phyloP scores from a whole-genome alignment of 108 stramenopile genomes.

The Seminavis robusta region DNA sequence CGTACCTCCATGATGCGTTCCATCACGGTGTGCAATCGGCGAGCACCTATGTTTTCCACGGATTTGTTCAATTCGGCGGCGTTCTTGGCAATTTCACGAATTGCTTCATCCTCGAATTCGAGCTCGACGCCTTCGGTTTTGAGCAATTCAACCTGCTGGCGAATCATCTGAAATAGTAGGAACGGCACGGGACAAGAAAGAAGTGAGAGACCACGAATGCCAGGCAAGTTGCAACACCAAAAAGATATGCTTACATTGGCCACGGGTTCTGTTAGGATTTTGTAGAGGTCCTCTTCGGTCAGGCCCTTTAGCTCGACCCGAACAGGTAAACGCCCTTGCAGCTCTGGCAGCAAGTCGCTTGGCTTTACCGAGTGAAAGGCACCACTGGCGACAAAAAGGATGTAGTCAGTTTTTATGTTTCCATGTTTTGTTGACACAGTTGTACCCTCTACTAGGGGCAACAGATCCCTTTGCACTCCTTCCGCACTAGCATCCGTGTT shows the following conservation, averaged over 20 bases:
- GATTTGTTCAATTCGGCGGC: constrained; percentile 93
- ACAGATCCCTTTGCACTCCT: constrained; percentile 97
- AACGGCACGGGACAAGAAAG: constrained; percentile 13
- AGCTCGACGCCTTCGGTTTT: constrained; percentile 90
- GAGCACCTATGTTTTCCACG: constrained; percentile 98
- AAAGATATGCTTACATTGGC: constrained; percentile 84
- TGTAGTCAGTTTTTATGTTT: constrained; percentile 98
- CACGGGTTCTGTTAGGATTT: constrained; percentile 97
- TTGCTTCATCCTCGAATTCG: constrained; percentile 92
- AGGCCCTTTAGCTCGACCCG: constrained; percentile 97
- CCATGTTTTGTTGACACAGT: constrained; percentile 97
- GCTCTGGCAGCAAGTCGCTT: constrained; percentile 95
- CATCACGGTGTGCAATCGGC: constrained; percentile 96
- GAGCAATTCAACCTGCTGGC: constrained; percentile 94
- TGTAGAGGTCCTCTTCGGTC: constrained; percentile 97
- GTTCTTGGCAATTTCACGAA: constrained; percentile 95
- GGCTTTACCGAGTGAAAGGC: constrained; percentile 95
- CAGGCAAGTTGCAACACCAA: not conserved
- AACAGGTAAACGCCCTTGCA: constrained; percentile 98
- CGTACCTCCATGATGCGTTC: constrained; percentile 98
- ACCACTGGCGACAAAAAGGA: constrained; percentile 94
- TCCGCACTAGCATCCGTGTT: constrained; percentile 97
- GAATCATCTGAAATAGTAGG: too few relatives aligned
- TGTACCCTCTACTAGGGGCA: constrained; percentile 97
- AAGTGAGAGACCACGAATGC: not conserved